Evolutionary conservation across 768 basidiomycete species (phyloP).

Genomic region (Pulveroboletus frians): DNA sequence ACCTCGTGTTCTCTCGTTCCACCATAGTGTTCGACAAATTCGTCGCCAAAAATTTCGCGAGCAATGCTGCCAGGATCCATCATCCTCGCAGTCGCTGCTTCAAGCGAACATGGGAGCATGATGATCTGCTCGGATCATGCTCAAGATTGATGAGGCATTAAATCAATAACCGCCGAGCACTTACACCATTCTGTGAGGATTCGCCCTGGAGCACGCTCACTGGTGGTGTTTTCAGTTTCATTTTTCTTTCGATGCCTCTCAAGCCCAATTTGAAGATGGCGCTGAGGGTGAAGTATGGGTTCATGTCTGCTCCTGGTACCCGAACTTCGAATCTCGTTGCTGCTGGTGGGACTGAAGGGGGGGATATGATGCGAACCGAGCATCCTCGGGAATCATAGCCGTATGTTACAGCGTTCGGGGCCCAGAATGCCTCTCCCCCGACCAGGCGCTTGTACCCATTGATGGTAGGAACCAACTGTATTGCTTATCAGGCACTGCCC

Average conservation of each 20-base stretch:
- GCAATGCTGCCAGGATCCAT: constrained; percentile 75
- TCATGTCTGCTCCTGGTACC: constrained; percentile 96
- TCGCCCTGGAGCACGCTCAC: constrained; percentile 35
- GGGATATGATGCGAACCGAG: constrained; percentile 87
- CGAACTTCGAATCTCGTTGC: constrained; percentile 92
- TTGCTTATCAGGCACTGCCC: background rate
- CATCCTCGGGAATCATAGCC: constrained; percentile 95
- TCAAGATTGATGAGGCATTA: background rate
- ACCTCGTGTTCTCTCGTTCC: constrained; percentile 95
- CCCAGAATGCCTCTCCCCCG: constrained; percentile 92
- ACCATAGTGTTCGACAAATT: constrained; percentile 91
- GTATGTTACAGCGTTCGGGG: constrained; percentile 88
- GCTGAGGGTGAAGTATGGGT: constrained; percentile 83
- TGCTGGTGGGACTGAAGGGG: constrained; percentile 74
- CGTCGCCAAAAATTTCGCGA: constrained; percentile 80
- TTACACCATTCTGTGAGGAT: constrained; percentile 54
- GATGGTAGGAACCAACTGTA: constrained; percentile 79
- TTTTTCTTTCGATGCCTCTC: constrained; percentile 78
- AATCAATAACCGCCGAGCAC: constrained; percentile 32
- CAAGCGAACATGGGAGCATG: constrained; percentile 75
- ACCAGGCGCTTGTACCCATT: constrained; percentile 97
- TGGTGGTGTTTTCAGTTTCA: constrained; percentile 65
- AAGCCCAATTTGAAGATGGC: constrained; percentile 86
- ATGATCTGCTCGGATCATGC: constrained; percentile 42
- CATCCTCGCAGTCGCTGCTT: constrained; percentile 77